These are phyloP conservation scores for Mortierella sp. DNA, from an alignment of 371 early-diverging fungal genomes.

Conservation along the genomic window DNA sequence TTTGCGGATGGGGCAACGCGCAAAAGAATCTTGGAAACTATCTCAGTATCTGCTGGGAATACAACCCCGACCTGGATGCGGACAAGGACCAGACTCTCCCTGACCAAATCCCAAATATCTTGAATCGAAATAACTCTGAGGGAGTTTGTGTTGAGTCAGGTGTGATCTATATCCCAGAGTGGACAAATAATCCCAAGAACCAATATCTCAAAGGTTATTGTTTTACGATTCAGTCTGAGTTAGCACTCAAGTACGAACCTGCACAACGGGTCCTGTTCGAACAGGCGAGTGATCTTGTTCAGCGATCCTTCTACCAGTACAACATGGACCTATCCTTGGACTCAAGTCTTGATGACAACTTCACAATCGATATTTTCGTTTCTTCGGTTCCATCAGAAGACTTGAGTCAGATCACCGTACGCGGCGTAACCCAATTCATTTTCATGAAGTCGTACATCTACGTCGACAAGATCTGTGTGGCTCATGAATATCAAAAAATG, in stretches of 20 bases:
- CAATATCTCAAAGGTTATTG: conserved; percentile 27
- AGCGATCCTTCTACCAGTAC: conserved; percentile 27
- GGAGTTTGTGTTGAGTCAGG: conserved; percentile 42
- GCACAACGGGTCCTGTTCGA: conserved; percentile 38
- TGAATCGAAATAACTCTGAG: conserved; percentile 29
- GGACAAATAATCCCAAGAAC: conserved; percentile 16
- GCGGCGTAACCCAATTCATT: conserved; percentile 55
- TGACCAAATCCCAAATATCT: conserved; percentile 20
- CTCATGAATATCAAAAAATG: conserved; percentile 41
- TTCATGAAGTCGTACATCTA: conserved; percentile 57
- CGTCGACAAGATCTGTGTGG: conserved; percentile 57
- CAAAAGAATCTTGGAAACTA: conserved; percentile 53
- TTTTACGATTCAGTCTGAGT: conserved; percentile 55
- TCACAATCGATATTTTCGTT: conserved; percentile 53
- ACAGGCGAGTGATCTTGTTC: conserved; percentile 46
- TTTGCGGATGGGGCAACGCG: conserved; percentile 53
- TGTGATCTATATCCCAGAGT: conserved; percentile 36
- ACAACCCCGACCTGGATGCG: conserved; percentile 43
- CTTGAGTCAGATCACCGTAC: conserved; percentile 34
- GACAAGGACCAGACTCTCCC: conserved; percentile 42
- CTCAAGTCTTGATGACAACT: conserved; percentile 50
- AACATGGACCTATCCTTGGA: conserved; percentile 54
- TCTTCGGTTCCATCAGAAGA: conserved; percentile 22
- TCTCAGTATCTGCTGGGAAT: conserved; percentile 51
- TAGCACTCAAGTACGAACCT: conserved; percentile 33